Evolutionary conservation across 2,329 filamentous ascomycete species (phyloP).

Genomic region (Fusarium praegraminearum): DNA sequence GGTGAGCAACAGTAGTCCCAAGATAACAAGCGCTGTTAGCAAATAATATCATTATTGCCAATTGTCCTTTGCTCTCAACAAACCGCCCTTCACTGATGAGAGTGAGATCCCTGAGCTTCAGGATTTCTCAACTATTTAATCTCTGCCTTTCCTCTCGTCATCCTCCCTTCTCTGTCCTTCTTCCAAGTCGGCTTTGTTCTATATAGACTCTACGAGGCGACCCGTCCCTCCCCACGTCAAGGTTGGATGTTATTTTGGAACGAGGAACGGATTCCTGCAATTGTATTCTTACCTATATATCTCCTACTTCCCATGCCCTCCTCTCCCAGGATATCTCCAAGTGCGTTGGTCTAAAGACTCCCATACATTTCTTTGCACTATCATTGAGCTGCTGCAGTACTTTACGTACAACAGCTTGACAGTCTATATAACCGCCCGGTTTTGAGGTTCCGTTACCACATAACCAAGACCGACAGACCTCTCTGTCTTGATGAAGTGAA

Average conservation of each 20-base stretch:
- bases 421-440: neutral
- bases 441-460: neutral
- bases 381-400: accelerated
- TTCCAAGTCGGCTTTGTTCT: neutral
- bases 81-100: neutral
- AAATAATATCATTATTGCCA: neutral
- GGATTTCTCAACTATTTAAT: neutral
- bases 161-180: neutral
- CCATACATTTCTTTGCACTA: no score
- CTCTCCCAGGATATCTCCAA: no score
- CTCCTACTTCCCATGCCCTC: no score
- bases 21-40: neutral
- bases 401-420: neutral
- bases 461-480: neutral
- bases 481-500: no score
- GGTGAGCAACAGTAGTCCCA: neutral
- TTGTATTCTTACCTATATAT: no score
- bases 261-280: no score
- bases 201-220: neutral
- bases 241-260: no score
- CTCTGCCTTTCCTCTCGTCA: neutral
- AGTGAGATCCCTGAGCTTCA: accelerated
- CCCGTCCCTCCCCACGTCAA: no score
- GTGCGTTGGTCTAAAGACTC: no score
- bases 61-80: neutral